A percentile compares a stretch with the other conserved stretches of the same genome.
phyloP scores from a whole-genome alignment of 2,329 filamentous ascomycete genomes.

The Cordyceps cateniannulata region DNA sequence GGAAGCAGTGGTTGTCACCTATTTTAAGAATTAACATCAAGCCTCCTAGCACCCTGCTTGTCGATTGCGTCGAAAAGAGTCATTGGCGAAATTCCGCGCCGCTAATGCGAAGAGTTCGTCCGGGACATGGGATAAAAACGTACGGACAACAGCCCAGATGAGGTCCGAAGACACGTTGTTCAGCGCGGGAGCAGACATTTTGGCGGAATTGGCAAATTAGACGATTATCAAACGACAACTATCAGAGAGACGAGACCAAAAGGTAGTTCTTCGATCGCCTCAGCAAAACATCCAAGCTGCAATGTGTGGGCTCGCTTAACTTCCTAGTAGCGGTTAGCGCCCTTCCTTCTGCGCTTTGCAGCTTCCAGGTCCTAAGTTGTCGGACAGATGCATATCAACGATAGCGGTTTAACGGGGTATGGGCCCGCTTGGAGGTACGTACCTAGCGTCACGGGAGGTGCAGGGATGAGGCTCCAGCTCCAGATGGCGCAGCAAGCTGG shows the following conservation, averaged over 20 bases:
- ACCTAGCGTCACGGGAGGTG: no score
- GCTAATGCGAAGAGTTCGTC: background rate
- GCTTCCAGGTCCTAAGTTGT: no score
- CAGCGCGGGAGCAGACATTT: slow-evolving; percentile 50
- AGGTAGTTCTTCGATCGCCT: background rate
- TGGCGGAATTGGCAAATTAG: slow-evolving; percentile 32
- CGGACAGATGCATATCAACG: slow-evolving; percentile 1
- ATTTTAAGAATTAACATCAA: slow-evolving; percentile 15
- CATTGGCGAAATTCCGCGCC: background rate
- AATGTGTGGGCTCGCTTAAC: slow-evolving; percentile 38
- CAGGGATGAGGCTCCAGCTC: no score
- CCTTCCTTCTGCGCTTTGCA: background rate
- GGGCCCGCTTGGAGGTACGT: background rate
- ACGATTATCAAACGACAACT: slow-evolving; percentile 7
- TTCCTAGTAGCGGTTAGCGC: slow-evolving; percentile 25
- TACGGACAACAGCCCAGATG: slow-evolving; percentile 93
- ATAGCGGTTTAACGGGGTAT: background rate
- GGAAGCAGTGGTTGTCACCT: slow-evolving; percentile 86
- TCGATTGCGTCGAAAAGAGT: background rate
- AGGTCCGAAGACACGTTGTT: slow-evolving; percentile 83
- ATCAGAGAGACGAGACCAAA: background rate
- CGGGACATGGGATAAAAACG: slow-evolving; percentile 28
- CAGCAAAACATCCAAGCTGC: slow-evolving; percentile 13
- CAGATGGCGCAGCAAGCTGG: background rate
- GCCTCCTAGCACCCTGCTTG: background rate